These are phyloP conservation scores for Acanthamoeba sp. DNA, from an alignment of 208 protist genomes.

Conservation along the genomic window DNA sequence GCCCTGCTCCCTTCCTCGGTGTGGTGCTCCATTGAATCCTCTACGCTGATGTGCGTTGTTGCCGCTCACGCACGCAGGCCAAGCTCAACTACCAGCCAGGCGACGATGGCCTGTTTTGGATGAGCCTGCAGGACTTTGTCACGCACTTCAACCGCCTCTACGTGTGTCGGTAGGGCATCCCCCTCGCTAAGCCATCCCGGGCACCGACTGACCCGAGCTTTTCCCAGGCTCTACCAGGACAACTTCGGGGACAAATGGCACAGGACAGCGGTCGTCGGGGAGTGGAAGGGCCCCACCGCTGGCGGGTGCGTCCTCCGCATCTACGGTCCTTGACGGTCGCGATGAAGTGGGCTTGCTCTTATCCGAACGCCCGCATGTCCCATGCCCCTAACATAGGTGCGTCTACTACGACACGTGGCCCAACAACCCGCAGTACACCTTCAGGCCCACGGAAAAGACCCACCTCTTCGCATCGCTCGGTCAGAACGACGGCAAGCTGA, in stretches of 20 bases:
- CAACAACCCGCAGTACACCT: neutral
- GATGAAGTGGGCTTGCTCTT: too few species aligned
- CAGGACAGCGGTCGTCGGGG: neutral
- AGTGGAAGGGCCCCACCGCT: neutral
- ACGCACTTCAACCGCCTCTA: slow-evolving; percentile 78
- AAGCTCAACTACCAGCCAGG: neutral
- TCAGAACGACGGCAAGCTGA: neutral
- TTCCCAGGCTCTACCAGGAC: neutral
- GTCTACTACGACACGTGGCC: neutral
- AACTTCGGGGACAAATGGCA: slow-evolving; percentile 1
- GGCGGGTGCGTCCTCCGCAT: neutral
- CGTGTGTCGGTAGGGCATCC: slow-evolving; percentile 55
- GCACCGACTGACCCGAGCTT: neutral
- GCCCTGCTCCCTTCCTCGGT: neutral
- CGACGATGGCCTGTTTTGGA: slow-evolving; percentile 74
- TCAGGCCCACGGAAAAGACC: neutral
- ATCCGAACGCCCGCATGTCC: too few species aligned
- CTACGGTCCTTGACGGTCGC: too few species aligned
- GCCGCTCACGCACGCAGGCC: neutral
- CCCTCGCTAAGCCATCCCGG: neutral
- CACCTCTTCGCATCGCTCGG: neutral
- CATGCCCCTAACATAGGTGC: neutral
- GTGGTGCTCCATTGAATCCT: too few species aligned
- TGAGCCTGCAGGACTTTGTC: slow-evolving; percentile 74
- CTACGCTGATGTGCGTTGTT: too few species aligned